phyloP scores from a whole-genome alignment of 768 basidiomycete species.

The Leccinum arenicola region DNA sequence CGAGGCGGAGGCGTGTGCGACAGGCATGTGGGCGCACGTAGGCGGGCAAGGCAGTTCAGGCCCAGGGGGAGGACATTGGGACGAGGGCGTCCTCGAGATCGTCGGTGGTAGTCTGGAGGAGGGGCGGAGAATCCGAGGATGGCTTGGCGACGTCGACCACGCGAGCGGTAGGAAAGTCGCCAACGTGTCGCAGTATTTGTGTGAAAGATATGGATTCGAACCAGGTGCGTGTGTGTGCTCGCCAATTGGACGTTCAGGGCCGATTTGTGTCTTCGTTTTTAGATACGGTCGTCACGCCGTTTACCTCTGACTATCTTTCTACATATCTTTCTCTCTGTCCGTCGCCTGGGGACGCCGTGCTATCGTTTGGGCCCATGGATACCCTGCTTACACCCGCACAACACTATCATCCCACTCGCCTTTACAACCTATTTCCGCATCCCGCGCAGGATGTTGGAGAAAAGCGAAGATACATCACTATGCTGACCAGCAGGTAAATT shows the following conservation, averaged over 20 bases:
- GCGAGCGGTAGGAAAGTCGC: conserved; percentile 63
- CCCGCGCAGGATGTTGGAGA: conserved; percentile 77
- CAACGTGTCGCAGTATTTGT: conserved; percentile 69
- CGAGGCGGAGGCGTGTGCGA: conserved; percentile 75
- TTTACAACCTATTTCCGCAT: conserved; percentile 75
- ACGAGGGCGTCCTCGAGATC: conserved; percentile 73
- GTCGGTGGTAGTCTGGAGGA: conserved; percentile 76
- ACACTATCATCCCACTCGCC: conserved; percentile 69
- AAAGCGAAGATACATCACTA: conserved; percentile 70
- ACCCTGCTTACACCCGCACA: conserved; percentile 70
- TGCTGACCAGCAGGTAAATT: conserved; percentile 66
- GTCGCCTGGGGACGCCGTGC: conserved; percentile 66
- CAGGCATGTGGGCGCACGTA: conserved; percentile 71
- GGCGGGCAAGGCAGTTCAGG: conserved; percentile 24
- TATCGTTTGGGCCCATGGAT: conserved; percentile 83
- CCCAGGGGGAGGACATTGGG: conserved; percentile 61
- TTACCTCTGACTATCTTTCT: conserved; percentile 75
- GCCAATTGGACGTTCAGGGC: no score
- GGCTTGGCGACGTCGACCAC: conserved; percentile 81
- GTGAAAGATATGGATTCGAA: conserved; percentile 80
- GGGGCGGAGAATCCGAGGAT: conserved; percentile 65
- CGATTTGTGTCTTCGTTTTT: background rate
- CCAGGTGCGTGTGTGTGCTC: conserved; percentile 43
- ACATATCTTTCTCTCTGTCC: conserved; percentile 77
- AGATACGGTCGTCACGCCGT: conserved; percentile 74